Evolutionary conservation across 2,329 filamentous ascomycete species (phyloP).

Genomic region (Neocucurbitaria cava): DNA sequence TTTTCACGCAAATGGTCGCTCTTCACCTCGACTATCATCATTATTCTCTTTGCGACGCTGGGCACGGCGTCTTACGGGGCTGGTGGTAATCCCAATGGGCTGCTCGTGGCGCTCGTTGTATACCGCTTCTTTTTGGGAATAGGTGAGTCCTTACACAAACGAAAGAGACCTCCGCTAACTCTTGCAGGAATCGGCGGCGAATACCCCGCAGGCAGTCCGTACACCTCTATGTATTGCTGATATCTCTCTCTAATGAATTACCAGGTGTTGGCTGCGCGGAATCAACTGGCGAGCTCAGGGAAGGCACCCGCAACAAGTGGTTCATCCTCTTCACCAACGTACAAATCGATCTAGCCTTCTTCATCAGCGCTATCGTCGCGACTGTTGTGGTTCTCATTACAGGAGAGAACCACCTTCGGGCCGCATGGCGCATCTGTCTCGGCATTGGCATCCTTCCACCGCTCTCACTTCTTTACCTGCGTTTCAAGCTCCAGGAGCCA

Average conservation of each 20-base stretch:
- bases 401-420: slow-evolving; percentile 68
- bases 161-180: slow-evolving; percentile 4
- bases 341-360: slow-evolving; percentile 85
- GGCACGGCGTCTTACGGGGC: slow-evolving; percentile 78
- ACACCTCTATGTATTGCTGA: no score
- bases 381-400: slow-evolving; percentile 65
- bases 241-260: no score
- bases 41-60: slow-evolving; percentile 84
- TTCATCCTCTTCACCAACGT: slow-evolving; percentile 83
- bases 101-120: slow-evolving; percentile 80
- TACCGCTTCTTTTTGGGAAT: slow-evolving; percentile 81
- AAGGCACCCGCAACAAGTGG: slow-evolving; percentile 84
- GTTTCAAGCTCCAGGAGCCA: slow-evolving; percentile 60
- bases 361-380: slow-evolving; percentile 79
- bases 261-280: slow-evolving; percentile 85
- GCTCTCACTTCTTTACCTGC: slow-evolving; percentile 63
- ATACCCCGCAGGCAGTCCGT: slow-evolving; percentile 83
- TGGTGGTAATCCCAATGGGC: slow-evolving; percentile 69
- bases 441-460: slow-evolving; percentile 61
- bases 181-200: slow-evolving; percentile 73
- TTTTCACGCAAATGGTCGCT: slow-evolving; percentile 86
- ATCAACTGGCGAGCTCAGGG: slow-evolving; percentile 80
- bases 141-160: slow-evolving; percentile 30
- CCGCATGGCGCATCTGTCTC: slow-evolving; percentile 82
- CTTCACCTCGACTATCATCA: slow-evolving; percentile 79